Percentiles rank a stretch among this genome's conserved stretches.
Conservation (phyloP, 1,284 basidiomycete species). For the Rhodotorula sp. region DNA sequence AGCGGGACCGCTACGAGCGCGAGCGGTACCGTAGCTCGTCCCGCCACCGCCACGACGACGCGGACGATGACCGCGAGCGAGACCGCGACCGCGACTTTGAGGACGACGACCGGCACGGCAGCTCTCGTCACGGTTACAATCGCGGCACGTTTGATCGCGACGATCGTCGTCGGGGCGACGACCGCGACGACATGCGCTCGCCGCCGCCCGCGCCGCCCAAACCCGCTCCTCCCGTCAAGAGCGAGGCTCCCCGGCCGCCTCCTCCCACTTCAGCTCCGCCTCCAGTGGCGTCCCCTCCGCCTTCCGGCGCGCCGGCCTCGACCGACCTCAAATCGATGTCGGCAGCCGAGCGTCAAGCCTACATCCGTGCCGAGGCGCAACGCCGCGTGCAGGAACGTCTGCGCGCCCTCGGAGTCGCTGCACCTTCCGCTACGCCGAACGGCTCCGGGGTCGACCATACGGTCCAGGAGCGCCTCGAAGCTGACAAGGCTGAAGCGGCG, state of each 20-base stretch:
- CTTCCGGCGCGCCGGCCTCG: slow-evolving; percentile 56
- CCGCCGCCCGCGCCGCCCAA: slow-evolving; percentile 47
- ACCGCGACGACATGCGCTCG: slow-evolving; percentile 47
- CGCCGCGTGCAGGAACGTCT: slow-evolving; percentile 82
- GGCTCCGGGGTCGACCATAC: slow-evolving; percentile 36
- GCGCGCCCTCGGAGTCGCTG: slow-evolving; percentile 75
- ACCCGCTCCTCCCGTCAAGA: slow-evolving; percentile 36
- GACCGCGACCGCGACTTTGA: slow-evolving; percentile 39
- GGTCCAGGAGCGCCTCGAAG: slow-evolving; percentile 45
- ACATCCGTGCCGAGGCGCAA: slow-evolving; percentile 77
- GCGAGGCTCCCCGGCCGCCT: slow-evolving; percentile 50
- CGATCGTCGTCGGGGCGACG: slow-evolving; percentile 28
- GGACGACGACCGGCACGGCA: slow-evolving; percentile 6
- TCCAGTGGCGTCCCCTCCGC: slow-evolving; percentile 52
- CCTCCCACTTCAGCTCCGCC: slow-evolving; percentile 53
- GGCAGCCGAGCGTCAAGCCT: slow-evolving; percentile 77
- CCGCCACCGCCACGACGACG: slow-evolving; percentile 15
- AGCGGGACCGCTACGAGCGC: slow-evolving; percentile 21
- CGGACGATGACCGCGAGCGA: slow-evolving; percentile 33
- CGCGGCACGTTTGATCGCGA: slow-evolving; percentile 53
- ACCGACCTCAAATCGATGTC: slow-evolving; percentile 72
- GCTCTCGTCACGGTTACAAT: slow-evolving; percentile 47
- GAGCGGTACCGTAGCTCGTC: slow-evolving; percentile 48
- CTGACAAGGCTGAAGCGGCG: slow-evolving; percentile 48
- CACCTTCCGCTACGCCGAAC: slow-evolving; percentile 54